Conservation (phyloP, 768 basidiomycete genomes). For the Xerocomellus dryophilus region DNA sequence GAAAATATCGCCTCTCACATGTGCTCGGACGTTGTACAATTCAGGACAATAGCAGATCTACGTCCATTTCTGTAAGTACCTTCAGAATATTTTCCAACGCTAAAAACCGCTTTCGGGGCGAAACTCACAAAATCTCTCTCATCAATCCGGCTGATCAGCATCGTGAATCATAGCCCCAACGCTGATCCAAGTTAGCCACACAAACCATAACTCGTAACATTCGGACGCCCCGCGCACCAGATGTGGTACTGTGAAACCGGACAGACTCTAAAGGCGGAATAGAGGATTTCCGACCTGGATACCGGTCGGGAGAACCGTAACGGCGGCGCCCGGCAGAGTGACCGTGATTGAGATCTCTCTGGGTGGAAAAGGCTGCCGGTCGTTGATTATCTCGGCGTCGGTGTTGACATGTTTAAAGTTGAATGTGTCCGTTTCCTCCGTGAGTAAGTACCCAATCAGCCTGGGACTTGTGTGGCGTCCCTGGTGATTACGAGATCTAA, state of each 20-base stretch:
- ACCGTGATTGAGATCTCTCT: constrained; percentile 15
- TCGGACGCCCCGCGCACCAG: constrained; percentile 11
- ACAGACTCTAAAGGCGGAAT: constrained; percentile 4
- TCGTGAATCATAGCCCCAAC: constrained; percentile 14
- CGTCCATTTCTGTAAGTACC: constrained; percentile 23
- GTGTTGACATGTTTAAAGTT: constrained; percentile 27
- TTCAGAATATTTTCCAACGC: constrained; percentile 17
- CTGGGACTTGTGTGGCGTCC: constrained; percentile 17
- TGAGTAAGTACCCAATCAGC: constrained; percentile 17
- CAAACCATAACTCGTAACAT: constrained; percentile 10
- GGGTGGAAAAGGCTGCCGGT: constrained; percentile 12
- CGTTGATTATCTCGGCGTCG: constrained; percentile 20
- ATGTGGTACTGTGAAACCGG: constrained; percentile 18
- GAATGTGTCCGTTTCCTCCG: constrained; percentile 25
- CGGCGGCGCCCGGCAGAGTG: constrained; percentile 26
- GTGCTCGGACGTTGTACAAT: constrained; percentile 29
- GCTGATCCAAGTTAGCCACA: constrained; percentile 15
- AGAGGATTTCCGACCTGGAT: constrained; percentile 16
- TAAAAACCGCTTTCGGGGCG: constrained; percentile 18
- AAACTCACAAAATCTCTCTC: constrained; percentile 12
- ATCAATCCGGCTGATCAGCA: constrained; percentile 18
- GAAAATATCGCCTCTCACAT: constrained; percentile 33
- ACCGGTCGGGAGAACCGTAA: constrained; percentile 20
- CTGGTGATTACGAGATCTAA: constrained; percentile 24
- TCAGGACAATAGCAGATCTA: constrained; percentile 27